Evolutionary conservation across 441 rosid genomes (phyloP), one percentile per base, ranked within the genome.

Genomic region (Macaranga tanarius): DNA sequence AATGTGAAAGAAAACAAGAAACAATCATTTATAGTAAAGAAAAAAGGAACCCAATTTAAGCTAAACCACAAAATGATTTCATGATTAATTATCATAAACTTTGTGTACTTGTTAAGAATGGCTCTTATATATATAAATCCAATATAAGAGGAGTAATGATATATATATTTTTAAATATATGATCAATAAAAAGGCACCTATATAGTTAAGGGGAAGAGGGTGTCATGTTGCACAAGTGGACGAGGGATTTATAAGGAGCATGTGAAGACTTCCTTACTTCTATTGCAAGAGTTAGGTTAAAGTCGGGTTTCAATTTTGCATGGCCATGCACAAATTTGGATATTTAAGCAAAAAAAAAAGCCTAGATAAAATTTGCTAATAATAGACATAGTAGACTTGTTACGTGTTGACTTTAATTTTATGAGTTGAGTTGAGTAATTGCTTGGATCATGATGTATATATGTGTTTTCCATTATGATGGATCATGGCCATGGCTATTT

Each of bases 211-310:
- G 28, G 55, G 13, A 23, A 26, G 23, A 26, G 31, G 71, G 70
- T 50, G 20, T 50, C 40, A 76, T 52, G 73, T 55, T 78, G 65
- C 48, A 59, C 50, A 75, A 62, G 65, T 59, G 62, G 55, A 67
- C 28, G 71, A 5, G 26, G 44, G 47, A 58, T 17, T 74, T 51
- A 74, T 44, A 25, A 54, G 61, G 58, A 69, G 84, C 88, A 84
- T 64, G 88, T 77, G 87, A 74, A 75, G 74, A 70, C 62, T 79
- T 78, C 67, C 82, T 63, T 72, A 69, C n/a, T 22, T 56, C 25
- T 67, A 69, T 20, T 75, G 66, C 71, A 79, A 77, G 79, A 80
- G 87, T 86, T 90, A 84, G 93, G 97, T 81, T 78, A 75, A 78
- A 83, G 96, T 86, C 87, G 79, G 73, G 73, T 57, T 80, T 83